Conservation (phyloP, 306 rosid genomes). For the Morella rubra region DNA sequence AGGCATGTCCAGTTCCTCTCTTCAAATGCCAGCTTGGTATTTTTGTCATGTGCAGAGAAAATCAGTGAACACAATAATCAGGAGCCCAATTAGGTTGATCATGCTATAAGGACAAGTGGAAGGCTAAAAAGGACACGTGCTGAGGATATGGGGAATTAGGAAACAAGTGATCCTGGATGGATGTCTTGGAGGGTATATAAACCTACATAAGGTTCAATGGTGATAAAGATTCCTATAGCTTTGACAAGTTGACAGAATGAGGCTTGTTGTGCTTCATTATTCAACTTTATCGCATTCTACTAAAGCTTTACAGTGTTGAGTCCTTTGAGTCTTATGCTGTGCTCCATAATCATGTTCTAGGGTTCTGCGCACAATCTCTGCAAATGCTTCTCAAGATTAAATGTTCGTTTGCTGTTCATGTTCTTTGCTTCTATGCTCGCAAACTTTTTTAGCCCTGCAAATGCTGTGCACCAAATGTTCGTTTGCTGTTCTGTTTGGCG, state of each 20-base stretch:
- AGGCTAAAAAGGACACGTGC: not conserved
- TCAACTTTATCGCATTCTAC: not conserved
- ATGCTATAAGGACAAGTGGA: not conserved
- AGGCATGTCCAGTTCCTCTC: not conserved
- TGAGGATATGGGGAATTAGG: not conserved
- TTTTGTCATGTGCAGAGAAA: conserved; percentile 2
- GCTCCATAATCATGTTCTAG: not conserved
- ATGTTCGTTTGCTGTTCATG: too few species aligned
- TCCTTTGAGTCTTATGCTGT: not conserved
- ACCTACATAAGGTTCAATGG: not conserved
- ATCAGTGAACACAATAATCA: conserved; percentile 14
- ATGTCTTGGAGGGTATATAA: not conserved
- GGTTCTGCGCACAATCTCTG: not conserved
- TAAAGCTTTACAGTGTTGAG: not conserved
- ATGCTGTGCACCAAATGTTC: too few species aligned
- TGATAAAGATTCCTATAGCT: not conserved
- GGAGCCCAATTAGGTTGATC: not conserved
- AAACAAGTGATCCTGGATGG: not conserved
- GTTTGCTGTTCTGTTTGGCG: too few species aligned
- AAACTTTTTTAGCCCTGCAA: too few species aligned
- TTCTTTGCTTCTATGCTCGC: too few species aligned
- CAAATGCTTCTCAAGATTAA: not conserved
- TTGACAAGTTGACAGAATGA: not conserved
- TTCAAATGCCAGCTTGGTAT: conserved; percentile 1
- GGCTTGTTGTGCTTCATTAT: not conserved